A percentile compares a stretch with the other conserved stretches of the same genome.
Conservation (phyloP, 73 alveolate genomes). For the Uronychia binucleata region DNA sequence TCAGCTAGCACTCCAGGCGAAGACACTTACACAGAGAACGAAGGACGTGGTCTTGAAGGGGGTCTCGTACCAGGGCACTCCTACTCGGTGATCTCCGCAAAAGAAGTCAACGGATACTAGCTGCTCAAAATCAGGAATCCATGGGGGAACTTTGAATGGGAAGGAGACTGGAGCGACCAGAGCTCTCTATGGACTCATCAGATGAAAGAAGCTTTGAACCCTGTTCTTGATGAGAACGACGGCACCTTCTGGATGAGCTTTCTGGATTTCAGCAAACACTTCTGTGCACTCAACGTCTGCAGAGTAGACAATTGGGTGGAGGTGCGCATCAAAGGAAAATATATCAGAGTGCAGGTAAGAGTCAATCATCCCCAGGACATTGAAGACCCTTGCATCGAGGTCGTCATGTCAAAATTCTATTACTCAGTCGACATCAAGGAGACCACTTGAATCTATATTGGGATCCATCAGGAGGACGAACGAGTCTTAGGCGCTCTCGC, state of each 20-base stretch:
- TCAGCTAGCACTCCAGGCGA: conserved; percentile 75
- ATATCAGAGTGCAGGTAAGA: conserved; percentile 23
- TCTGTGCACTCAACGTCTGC: conserved; percentile 51
- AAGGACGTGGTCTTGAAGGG: conserved; percentile 40
- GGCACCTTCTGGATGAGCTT: conserved; percentile 71
- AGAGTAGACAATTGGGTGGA: conserved; percentile 39
- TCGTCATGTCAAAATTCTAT: conserved; percentile 30
- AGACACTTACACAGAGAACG: conserved; percentile 62
- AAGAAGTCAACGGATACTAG: conserved; percentile 71
- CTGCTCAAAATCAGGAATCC: conserved; percentile 92
- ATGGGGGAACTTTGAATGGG: conserved; percentile 98
- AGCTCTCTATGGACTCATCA: conserved; percentile 83
- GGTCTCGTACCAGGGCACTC: conserved; percentile 97
- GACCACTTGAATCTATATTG: conserved; percentile 29
- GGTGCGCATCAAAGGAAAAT: conserved; percentile 52
- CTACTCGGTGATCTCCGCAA: conserved; percentile 79
- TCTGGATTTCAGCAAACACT: conserved; percentile 42
- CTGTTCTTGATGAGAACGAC: conserved; percentile 59
- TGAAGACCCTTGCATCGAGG: conserved; percentile 26
- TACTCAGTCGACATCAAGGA: conserved; percentile 41
- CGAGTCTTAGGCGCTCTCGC: conserved; percentile 47
- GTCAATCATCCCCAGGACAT: neutral
- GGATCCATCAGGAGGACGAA: conserved; percentile 68
- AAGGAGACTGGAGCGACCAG: conserved; percentile 95
- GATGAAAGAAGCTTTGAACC: conserved; percentile 62